Percentiles rank a stretch among this genome's conserved stretches.
These are phyloP conservation scores for Kalmusia sp. DNA, from an alignment of 2,329 filamentous ascomycete genomes.

Conservation along the genomic window DNA sequence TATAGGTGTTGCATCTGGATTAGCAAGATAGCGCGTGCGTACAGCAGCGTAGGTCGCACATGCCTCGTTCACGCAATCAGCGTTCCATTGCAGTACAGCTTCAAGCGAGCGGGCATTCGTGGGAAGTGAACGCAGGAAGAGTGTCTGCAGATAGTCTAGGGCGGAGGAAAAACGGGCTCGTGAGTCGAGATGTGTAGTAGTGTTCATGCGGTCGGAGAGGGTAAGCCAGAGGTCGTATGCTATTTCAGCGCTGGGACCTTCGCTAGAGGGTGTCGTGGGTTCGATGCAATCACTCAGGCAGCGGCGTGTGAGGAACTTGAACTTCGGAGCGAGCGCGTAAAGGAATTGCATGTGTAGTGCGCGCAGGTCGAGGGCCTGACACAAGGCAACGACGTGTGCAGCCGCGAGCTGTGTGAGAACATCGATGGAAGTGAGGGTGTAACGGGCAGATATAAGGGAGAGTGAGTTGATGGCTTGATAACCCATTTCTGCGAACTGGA, in stretches of 20 bases:
- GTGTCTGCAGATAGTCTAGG: conserved; percentile 16
- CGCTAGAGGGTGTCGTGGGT: conserved; percentile 13
- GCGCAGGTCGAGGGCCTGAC: conserved; percentile 65
- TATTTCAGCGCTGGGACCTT: conserved; percentile 12
- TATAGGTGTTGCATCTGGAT: conserved; percentile 17
- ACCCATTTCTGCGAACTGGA: conserved; percentile 71
- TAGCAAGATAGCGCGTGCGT: conserved; percentile 10
- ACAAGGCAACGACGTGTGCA: conserved; percentile 61
- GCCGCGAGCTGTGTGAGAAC: conserved; percentile 64
- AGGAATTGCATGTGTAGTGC: conserved; percentile 28
- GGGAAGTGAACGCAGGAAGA: conserved; percentile 14
- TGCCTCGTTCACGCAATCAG: conserved; percentile 17
- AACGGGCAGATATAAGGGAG: conserved; percentile 65
- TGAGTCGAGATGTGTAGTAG: conserved; percentile 20
- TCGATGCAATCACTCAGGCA: conserved; percentile 13
- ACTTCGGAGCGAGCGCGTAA: conserved; percentile 18
- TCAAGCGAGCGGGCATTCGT: conserved; percentile 13
- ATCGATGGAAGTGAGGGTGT: conserved; percentile 64
- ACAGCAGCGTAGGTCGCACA: conserved; percentile 13
- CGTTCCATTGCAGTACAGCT: conserved; percentile 18
- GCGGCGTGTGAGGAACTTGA: conserved; percentile 15
- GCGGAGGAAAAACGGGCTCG: conserved; percentile 15
- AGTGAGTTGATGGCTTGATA: conserved; percentile 73
- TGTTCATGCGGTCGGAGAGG: conserved; percentile 15
- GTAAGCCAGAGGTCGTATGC: conserved; percentile 22